Evolutionary conservation across 805 yeast genomes (phyloP), one percentile per base, ranked within the genome.

Genomic region (Metschnikowia aberdeeniae): DNA sequence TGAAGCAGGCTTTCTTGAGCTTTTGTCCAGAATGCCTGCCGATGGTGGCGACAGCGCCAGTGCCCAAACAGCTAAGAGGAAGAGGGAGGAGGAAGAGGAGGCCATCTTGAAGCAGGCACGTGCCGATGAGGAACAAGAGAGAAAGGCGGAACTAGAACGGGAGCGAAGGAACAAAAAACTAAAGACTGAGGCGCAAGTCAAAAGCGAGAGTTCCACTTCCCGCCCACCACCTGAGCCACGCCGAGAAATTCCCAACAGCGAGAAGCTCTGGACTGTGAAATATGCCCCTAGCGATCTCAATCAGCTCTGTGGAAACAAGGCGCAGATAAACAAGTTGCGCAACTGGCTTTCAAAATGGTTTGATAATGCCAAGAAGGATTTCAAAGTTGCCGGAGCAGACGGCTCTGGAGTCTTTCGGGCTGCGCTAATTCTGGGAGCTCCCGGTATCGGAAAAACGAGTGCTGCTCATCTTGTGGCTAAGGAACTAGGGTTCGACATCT

Each of bases 231-330:
- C 53, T 13, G 44, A 46, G 7, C 62, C 64, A 1, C 46, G 35
- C 12, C 52, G 70, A 19, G 70, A 64, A 34, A 69, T 73, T 29
- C 63, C 77, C 2, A 77, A 77, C 50, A 71, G 73, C 41, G 87
- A 82, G 44, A 84, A 83, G 56, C 68, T 93, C 46, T 93, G 99
- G 99, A 93, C 99, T 0, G 84, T 80, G 4, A 89, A 82, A 61
- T 88, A 93, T 64, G 98, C 98, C 0, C 99, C 99, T 8, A 76
- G 80, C 1, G 73, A 73, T 31, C 49, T 85, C 37, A 70, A 72
- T 33, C 97, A 92, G 53, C 79, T 93, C 22, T 90, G 97, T 67
- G 99, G 99, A 49, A 55, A 55, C 49, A 89, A 87, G 62, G 80
- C 86, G 3, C 79, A 80, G 45, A 83, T 93, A 11, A 68, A 70